Evolutionary conservation across 192 early-diverging fungal genomes (phyloP), one percentile per base, ranked within the genome.

Genomic region (Coemansia sp.): DNA sequence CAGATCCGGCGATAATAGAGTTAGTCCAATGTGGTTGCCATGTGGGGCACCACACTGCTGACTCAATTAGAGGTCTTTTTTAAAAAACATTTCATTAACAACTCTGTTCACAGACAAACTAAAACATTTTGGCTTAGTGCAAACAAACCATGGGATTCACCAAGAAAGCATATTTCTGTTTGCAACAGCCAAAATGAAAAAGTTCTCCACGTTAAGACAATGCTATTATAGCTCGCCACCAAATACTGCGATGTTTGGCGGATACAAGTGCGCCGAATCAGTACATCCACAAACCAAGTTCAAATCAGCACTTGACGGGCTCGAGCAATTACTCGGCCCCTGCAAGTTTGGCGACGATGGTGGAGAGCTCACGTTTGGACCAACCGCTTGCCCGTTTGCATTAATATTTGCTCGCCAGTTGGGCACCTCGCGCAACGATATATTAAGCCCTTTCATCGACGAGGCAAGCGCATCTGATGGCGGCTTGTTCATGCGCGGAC

Each of bases 321-420:
- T 63, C 52, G 62, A 64, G 39, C 54, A 64, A 19, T 64, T 64
- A 23, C 41, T 52, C 0, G 62, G 43, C n/a, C 62, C 62, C 37
- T 29, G 62, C 2, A 39, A n/a, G 26, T 13, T 22, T 3, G 78
- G 78, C 59, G 78, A 81, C 43, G 72, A 81, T 41, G 74, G 78
- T 3, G 71, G 62, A 14, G 78, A 81, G 3, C 37, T 47, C 3
- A 67, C 55, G 37, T 81, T 81, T 0, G 78, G 78, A 0, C 78
- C 78, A 2, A 81, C 72, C 3, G 60, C 48, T 57, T 67, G 19
- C 14, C 39, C 56, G 3, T 51, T 49, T 9, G 62, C 22, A 7
- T 64, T 64, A 0, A 39, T 62, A 35, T 16, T 48, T 19, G 14
- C 26, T 3, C 24, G 18, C 43, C 12, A 12, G 11, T 4, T n/a